Percentiles rank a stretch among this genome's conserved stretches.
Conservation (phyloP, 176 grass and related monocot genomes). For the Aechmea fasciata region DNA sequence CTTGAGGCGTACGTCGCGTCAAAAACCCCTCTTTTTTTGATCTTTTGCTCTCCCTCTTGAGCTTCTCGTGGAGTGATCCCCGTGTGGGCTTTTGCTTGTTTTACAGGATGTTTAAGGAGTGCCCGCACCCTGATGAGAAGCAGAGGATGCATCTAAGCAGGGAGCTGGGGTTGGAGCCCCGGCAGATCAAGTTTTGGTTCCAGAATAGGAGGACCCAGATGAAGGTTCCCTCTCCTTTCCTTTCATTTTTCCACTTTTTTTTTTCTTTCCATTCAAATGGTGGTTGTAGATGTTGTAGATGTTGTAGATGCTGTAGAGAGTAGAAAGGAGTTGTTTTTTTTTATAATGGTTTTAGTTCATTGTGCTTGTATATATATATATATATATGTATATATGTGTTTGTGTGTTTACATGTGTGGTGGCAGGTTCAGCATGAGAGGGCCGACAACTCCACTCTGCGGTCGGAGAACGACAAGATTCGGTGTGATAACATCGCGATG, state of each 20-base stretch:
- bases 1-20: slow-evolving; percentile 63
- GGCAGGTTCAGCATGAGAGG: slow-evolving; percentile 81
- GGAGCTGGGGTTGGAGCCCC: slow-evolving; percentile 69
- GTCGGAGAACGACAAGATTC: slow-evolving; percentile 95
- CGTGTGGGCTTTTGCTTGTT: not conserved
- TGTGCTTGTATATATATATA: not conserved
- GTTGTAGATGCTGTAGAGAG: not conserved
- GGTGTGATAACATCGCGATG: slow-evolving; percentile 96
- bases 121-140: slow-evolving; percentile 94
- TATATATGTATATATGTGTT: not conserved
- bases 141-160: slow-evolving; percentile 80
- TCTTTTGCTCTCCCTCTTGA: not conserved
- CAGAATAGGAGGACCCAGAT: slow-evolving; percentile 98
- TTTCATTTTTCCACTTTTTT: not conserved
- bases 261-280: slow-evolving; percentile 15
- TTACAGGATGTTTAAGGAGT: slow-evolving; percentile 90
- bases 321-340: slow-evolving; percentile 14
- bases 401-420: not conserved
- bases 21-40: not conserved
- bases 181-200: slow-evolving; percentile 99
- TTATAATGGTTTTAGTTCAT: not conserved
- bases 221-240: slow-evolving; percentile 38
- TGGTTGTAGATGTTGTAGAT: slow-evolving; percentile 8
- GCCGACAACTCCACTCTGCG: slow-evolving; percentile 83
- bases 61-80: not conserved